Conservation (phyloP, 1,139 yeast genomes). For the Yamadazyma atmosphaerica region DNA sequence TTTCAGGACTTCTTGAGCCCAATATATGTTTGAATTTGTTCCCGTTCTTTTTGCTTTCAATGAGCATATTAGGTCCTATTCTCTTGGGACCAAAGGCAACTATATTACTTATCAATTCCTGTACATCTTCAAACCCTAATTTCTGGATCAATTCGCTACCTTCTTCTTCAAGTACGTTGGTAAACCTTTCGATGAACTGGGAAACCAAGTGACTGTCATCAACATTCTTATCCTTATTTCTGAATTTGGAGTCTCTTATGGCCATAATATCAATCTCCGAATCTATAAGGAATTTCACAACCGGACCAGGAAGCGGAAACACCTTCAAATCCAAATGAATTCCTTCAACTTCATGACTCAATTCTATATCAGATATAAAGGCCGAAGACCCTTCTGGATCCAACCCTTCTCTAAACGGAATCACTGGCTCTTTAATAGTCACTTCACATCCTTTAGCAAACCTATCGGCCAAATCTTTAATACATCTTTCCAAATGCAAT, state of each 20-base stretch:
- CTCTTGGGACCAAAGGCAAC: conserved; percentile 78
- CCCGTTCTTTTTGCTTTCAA: conserved; percentile 47
- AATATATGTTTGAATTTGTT: conserved; percentile 34
- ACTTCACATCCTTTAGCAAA: conserved; percentile 88
- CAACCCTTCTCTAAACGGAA: conserved; percentile 91
- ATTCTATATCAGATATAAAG: conserved; percentile 20
- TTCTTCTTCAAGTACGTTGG: conserved; percentile 25
- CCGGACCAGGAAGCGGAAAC: conserved; percentile 55
- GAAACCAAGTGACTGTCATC: conserved; percentile 13
- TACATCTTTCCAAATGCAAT: conserved; percentile 85
- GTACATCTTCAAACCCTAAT: conserved; percentile 18
- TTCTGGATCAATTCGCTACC: conserved; percentile 11
- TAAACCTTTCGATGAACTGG: conserved; percentile 31
- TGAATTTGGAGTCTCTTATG: conserved; percentile 18
- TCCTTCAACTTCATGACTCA: conserved; percentile 36
- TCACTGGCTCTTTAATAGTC: conserved; percentile 85
- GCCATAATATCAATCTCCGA: conserved; percentile 39
- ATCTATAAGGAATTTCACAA: conserved; percentile 50
- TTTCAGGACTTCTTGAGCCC: conserved; percentile 15
- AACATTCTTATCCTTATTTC: conserved; percentile 6
- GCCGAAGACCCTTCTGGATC: conserved; percentile 21
- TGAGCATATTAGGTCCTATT: conserved; percentile 72
- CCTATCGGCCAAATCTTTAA: conserved; percentile 83
- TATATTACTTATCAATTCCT: conserved; percentile 44
- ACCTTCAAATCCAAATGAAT: conserved; percentile 54